These are phyloP conservation scores for Selenicereus undatus DNA, from an alignment of 148 eudicot species.

Conservation along the genomic window DNA sequence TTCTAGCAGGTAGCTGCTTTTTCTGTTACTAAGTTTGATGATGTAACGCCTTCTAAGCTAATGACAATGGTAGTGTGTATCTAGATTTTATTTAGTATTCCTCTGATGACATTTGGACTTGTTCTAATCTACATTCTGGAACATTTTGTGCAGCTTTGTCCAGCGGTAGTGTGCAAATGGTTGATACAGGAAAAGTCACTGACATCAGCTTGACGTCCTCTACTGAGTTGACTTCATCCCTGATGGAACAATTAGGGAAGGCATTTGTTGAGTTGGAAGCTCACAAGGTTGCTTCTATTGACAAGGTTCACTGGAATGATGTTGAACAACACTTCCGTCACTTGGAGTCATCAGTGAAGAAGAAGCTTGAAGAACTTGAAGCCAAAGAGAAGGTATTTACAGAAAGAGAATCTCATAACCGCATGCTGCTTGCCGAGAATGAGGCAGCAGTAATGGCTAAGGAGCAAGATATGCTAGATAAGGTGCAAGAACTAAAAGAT, in stretches of 20 bases:
- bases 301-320: constrained; percentile 34
- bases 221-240: constrained; percentile 31
- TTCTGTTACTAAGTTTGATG: background rate
- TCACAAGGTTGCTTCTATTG: constrained; percentile 30
- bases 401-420: constrained; percentile 37
- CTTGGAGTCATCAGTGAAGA: constrained; percentile 37
- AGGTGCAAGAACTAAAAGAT: constrained; percentile 62
- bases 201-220: constrained; percentile 24
- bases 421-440: constrained; percentile 33
- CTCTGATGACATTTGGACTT: background rate
- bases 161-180: constrained; percentile 31
- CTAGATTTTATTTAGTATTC: background rate
- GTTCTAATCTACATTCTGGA: constrained; percentile 12
- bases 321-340: constrained; percentile 43
- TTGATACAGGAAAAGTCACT: constrained; percentile 30
- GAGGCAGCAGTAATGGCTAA: constrained; percentile 47
- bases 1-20: too few species aligned
- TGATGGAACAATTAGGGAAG: constrained; percentile 46
- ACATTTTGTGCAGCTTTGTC: constrained; percentile 22
- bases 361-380: constrained; percentile 43
- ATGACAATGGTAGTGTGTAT: background rate
- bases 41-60: background rate
- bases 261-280: constrained; percentile 47
- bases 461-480: constrained; percentile 55
- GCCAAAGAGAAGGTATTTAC: constrained; percentile 41